Conservation (phyloP, 2,329 filamentous ascomycete species). For the Thermoascus crustaceus region DNA sequence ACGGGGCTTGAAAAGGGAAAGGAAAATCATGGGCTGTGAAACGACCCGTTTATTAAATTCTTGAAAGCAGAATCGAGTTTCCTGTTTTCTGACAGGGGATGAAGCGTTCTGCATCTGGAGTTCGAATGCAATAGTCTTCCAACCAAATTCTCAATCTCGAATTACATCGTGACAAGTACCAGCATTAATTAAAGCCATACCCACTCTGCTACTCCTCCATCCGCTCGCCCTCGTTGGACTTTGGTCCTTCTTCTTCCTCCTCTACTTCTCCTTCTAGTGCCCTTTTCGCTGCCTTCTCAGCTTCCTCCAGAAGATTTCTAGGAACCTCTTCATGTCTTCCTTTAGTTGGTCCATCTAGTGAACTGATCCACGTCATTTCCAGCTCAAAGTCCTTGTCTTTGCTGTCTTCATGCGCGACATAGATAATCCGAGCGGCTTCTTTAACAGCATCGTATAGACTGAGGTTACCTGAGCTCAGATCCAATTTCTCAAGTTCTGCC, state of each 20-base stretch:
- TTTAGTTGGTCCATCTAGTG: constrained; percentile 75
- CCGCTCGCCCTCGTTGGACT: constrained; percentile 58
- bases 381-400: constrained; percentile 99
- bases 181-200: constrained; percentile 6
- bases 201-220: constrained; percentile 68
- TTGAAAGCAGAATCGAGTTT: no score
- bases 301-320: constrained; percentile 81
- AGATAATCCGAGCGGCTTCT: constrained; percentile 94
- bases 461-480: constrained; percentile 68
- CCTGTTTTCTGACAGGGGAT: not conserved
- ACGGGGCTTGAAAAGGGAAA: no score
- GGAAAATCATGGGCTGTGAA: no score
- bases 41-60: no score
- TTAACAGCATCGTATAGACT: constrained; percentile 83
- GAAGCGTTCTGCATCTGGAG: not conserved
- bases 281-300: constrained; percentile 86
- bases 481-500: constrained; percentile 95
- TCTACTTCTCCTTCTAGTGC: constrained; percentile 79
- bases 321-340: constrained; percentile 90
- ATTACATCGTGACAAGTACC: constrained; percentile 1
- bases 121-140: not conserved
- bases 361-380: constrained; percentile 98
- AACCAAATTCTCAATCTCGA: not conserved
- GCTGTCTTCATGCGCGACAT: constrained; percentile 95
- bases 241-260: constrained; percentile 60